Evolutionary conservation across 192 early-diverging fungal species (phyloP).

Genomic region (Coemansia sp.): DNA sequence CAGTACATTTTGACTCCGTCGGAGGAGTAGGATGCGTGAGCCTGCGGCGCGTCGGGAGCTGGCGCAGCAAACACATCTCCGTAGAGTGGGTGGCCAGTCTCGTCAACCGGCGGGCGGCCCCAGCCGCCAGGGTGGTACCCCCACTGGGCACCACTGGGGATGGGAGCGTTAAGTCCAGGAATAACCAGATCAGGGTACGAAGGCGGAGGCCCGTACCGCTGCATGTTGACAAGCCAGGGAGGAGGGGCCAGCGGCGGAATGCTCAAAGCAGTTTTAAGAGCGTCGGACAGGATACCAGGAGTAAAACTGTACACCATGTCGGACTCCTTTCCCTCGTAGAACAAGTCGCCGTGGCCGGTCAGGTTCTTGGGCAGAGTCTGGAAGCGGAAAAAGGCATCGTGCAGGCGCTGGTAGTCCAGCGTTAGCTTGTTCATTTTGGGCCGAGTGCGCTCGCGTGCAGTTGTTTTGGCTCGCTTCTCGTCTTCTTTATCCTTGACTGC

Average conservation of each 20-base stretch:
- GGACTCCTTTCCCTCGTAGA: conserved; percentile 96
- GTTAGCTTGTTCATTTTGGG: conserved; percentile 96
- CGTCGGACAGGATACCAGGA: conserved; percentile 80
- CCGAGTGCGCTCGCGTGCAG: conserved; percentile 78
- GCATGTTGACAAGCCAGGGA: conserved; percentile 98
- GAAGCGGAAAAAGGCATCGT: conserved; percentile 96
- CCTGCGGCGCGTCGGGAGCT: conserved; percentile 36
- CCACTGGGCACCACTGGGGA: conserved; percentile 96
- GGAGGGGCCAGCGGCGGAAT: conserved; percentile 91
- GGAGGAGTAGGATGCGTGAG: conserved; percentile 8
- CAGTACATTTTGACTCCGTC: conserved; percentile 56
- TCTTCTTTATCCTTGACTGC: conserved; percentile 86
- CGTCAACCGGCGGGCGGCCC: conserved; percentile 81
- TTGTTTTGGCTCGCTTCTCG: conserved; percentile 69
- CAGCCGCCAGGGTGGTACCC: conserved; percentile 96
- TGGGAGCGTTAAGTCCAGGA: conserved; percentile 93
- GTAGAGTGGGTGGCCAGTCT: conserved; percentile 86
- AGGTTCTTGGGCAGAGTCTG: conserved; percentile 67
- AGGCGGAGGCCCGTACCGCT: conserved; percentile 92
- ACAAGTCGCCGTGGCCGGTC: conserved; percentile 52
- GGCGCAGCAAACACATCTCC: conserved; percentile 89
- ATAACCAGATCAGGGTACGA: conserved; percentile 87
- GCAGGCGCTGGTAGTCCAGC: conserved; percentile 95
- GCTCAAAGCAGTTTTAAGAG: conserved; percentile 79
- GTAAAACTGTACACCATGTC: conserved; percentile 83